These are phyloP conservation scores for Paramecium pentaurelia DNA, from an alignment of 73 alveolate species.

Conservation along the genomic window DNA sequence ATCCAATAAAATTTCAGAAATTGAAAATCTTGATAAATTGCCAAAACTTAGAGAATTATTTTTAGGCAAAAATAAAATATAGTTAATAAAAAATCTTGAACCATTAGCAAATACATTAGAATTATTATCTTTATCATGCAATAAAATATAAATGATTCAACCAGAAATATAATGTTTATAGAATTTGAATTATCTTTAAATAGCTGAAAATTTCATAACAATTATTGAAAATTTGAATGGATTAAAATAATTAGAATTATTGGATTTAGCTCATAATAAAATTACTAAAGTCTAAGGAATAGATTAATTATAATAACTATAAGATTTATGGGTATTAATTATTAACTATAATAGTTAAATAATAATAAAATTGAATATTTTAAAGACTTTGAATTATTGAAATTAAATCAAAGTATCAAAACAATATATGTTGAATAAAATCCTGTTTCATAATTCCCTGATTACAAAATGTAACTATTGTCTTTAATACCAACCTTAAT, in stretches of 20 bases:
- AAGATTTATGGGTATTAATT: conserved; percentile 5
- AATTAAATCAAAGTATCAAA: neutral
- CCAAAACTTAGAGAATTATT: conserved; percentile 82
- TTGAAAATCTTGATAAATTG: conserved; percentile 83
- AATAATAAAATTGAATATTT: neutral
- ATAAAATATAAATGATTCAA: conserved; percentile 5
- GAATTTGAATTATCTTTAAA: conserved; percentile 79
- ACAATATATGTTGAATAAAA: conserved; percentile 13
- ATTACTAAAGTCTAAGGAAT: conserved; percentile 39
- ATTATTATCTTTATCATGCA: conserved; percentile 32
- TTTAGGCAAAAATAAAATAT: conserved; percentile 88
- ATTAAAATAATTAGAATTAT: neutral
- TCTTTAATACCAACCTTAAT: neutral
- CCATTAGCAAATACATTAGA: conserved; percentile 56
- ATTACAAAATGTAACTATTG: neutral
- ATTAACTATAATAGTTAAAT: neutral
- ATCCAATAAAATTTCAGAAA: conserved; percentile 82
- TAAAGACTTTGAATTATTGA: neutral
- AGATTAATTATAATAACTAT: neutral
- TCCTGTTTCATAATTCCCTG: conserved; percentile 23
- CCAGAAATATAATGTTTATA: neutral
- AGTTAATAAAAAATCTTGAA: conserved; percentile 25
- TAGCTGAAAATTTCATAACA: conserved; percentile 89
- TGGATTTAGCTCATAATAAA: conserved; percentile 92
- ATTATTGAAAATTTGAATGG: conserved; percentile 71